Evolutionary conservation across 1,284 basidiomycete species (phyloP).

Genomic region (Spongispora temasekensis): DNA sequence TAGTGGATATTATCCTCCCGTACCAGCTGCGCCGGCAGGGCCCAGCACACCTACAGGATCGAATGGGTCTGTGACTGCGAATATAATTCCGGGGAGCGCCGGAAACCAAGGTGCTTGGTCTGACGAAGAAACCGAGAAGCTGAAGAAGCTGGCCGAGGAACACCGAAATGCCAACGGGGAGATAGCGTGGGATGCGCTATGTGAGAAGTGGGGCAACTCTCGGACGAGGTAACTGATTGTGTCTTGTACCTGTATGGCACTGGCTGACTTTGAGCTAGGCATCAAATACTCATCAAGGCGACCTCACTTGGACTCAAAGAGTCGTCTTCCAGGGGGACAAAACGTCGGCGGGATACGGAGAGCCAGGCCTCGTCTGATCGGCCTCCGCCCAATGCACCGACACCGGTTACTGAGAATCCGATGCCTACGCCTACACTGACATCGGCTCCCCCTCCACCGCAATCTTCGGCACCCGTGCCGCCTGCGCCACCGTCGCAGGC

Average conservation of each 20-base stretch:
- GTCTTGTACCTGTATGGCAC: constrained; percentile 1
- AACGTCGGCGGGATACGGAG: constrained; percentile 58
- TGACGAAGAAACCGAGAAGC: constrained; percentile 67
- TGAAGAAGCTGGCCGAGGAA: constrained; percentile 67
- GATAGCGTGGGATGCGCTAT: constrained; percentile 76
- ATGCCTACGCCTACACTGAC: constrained; percentile 19
- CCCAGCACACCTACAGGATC: constrained; percentile 30
- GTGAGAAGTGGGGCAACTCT: constrained; percentile 67
- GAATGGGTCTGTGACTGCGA: constrained; percentile 14
- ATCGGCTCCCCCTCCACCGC: constrained; percentile 22
- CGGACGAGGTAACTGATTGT: constrained; percentile 55
- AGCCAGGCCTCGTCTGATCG: constrained; percentile 34
- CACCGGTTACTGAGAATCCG: constrained; percentile 25
- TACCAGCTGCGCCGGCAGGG: constrained; percentile 25
- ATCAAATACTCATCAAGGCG: constrained; percentile 77
- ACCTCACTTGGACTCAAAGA: constrained; percentile 74
- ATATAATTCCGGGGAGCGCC: constrained; percentile 38
- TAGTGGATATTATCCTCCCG: constrained; percentile 38
- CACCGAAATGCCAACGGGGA: constrained; percentile 53
- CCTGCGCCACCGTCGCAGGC: constrained; percentile 23
- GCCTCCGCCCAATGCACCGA: constrained; percentile 27
- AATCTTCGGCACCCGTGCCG: constrained; percentile 20
- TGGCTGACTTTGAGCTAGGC: constrained; percentile 43
- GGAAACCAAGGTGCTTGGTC: constrained; percentile 74
- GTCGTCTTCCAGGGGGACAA: constrained; percentile 62